Evolutionary conservation across 176 grass and related monocot genomes (phyloP), one percentile per base, ranked within the genome.

Genomic region (Bonia amplexicaulis): DNA sequence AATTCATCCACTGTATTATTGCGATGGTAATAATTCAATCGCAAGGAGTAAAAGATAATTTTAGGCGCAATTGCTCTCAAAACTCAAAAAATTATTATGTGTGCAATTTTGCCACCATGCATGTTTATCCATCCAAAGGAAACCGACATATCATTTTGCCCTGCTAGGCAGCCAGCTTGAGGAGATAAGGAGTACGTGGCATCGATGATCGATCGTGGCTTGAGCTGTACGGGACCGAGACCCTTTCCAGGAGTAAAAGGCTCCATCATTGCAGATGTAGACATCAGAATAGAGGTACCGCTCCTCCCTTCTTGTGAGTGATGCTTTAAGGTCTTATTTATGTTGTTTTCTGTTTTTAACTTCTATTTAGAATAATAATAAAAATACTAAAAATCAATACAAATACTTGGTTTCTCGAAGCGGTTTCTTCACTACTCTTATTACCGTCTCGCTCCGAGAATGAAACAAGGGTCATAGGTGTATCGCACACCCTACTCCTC

Each of bases 101-200:
- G 26, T 16, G 37, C 9, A 33, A n/a, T 58, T 69, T 57, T 20
- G 37, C 7, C 51, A 42, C 22, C 48, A 45, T 33, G 9, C 62
- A 47, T 85, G 25, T 59, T 46, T 85, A 60, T 85, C 83, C 74
- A 69, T 4, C 33, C 37, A 5, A 22, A 33, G 49, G 37, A 69
- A 85, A 23, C 73, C 33, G 61, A 76, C 47, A 1, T 1, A 65
- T 66, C 80, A 48, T 3, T 2, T 6, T 22, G 27, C 69, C 1
- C n/a, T 22, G 23, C 23, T 16, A 61, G 11, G 17, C 3, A 27
- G 63, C 29, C 29, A 29, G 13, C 73, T 8, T 5, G 69, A 84
- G 82, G 11, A 67, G 65, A 57, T 51, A 51, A 81, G 63, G 54
- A 69, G 41, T 47, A 17, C 11, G 20, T 22, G 47, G 66, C 67